Conservation (phyloP, 2,329 filamentous ascomycete genomes). For the Sporothrix pallida region DNA sequence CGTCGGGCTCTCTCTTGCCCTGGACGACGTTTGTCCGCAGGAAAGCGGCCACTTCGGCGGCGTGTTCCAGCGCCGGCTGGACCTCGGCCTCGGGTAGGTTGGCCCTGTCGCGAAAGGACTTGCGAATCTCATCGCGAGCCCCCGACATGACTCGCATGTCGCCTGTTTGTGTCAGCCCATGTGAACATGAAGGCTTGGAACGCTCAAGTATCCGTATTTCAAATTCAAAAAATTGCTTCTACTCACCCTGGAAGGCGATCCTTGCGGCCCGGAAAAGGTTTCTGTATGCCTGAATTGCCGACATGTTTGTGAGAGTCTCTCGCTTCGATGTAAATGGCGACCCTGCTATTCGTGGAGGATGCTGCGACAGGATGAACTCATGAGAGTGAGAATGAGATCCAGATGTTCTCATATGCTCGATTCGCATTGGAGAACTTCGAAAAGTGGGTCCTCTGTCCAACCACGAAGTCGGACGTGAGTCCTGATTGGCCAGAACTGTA, state of each 20-base stretch:
- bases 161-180: slow-evolving; percentile 29
- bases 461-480: neutral
- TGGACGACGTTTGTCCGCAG: slow-evolving; percentile 87
- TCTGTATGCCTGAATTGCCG: slow-evolving; percentile 77
- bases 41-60: slow-evolving; percentile 80
- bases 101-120: slow-evolving; percentile 73
- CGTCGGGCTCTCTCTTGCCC: slow-evolving; percentile 63
- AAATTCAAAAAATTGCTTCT: neutral
- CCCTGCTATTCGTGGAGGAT: neutral
- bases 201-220: neutral
- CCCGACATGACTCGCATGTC: slow-evolving; percentile 64
- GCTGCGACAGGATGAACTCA: neutral
- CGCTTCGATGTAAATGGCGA: neutral
- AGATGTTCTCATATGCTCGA: neutral
- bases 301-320: neutral
- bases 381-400: neutral
- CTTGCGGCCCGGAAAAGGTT: slow-evolving; percentile 79
- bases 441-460: slow-evolving; percentile 5
- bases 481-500: slow-evolving; percentile 22
- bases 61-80: slow-evolving; percentile 72
- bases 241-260: slow-evolving; percentile 80
- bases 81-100: slow-evolving; percentile 65
- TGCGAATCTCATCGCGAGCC: slow-evolving; percentile 73
- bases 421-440: neutral
- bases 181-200: neutral